These are phyloP conservation scores for Hirschfeldia incana DNA, from an alignment of 345 rosid species.

Conservation along the genomic window DNA sequence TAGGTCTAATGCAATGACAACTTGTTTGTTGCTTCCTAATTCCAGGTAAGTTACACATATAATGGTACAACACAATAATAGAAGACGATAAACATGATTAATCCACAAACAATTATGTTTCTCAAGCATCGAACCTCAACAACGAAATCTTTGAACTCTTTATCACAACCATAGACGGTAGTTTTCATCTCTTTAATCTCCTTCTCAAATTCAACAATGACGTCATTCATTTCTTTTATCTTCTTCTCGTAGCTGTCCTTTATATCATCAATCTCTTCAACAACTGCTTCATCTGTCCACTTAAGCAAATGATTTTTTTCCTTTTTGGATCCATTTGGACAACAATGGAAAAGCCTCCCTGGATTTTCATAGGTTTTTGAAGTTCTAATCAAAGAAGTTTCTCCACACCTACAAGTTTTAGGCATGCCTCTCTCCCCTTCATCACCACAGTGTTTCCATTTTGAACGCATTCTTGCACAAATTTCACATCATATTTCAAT, in stretches of 20 bases:
- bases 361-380: not conserved
- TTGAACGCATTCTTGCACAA: not conserved
- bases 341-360: not conserved
- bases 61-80: not conserved
- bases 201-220: not conserved
- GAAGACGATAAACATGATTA: not conserved
- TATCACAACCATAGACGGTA: not conserved
- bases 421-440: not conserved
- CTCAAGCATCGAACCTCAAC: not conserved
- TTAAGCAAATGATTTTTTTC: not conserved
- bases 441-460: not conserved
- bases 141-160: not conserved
- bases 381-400: not conserved
- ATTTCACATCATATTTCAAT: not conserved
- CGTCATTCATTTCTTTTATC: not conserved
- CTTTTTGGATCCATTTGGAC: not conserved
- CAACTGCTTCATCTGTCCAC: not conserved
- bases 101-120: not conserved
- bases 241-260: not conserved
- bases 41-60: not conserved
- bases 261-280: not conserved
- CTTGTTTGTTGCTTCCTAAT: not conserved
- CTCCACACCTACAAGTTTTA: not conserved
- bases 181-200: not conserved
- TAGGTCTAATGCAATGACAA: not conserved